Evolutionary conservation across 2,329 filamentous ascomycete species (phyloP), one percentile per base, ranked within the genome.

Genomic region (Pseudodiploospora longispora): DNA sequence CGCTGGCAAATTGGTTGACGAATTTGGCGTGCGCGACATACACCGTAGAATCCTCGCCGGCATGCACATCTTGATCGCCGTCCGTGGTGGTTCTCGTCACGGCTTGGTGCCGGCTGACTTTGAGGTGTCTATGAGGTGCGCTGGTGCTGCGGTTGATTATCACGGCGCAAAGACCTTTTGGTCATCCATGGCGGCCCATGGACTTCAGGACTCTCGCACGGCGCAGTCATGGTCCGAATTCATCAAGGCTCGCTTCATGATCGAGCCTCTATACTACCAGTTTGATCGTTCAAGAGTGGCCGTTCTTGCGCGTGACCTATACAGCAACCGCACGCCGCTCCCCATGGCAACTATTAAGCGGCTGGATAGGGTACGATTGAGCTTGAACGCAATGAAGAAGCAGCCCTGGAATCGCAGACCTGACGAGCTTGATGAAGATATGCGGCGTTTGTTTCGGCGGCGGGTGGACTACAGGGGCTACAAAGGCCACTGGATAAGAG

Each of bases 231-330:
- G 69, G 57, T 49, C 54, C 36, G 75, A 76, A 48, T 76, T 69
- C 49, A 52, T 74, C 49, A 68, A 66, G 47, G 66, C 71, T 4
- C 66, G 71, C 1, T 77, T 70, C 52, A 52, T 74, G 38, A 65
- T 66, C 0, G 65, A 74, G 19, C 62, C 68, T 1, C 41, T 68
- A 0, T 76, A 75, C 54, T 65, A 67, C 30, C 67, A 73, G 40
- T 68, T 67, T 33, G 67, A 75, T 45, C 64, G 68, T 38, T 48
- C 58, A 1, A 58, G 64, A 3, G 59, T 70, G 28, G 63, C 66
- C 19, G 53, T 71, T 32, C 56, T 56, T 3, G 62, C 71, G 3
- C 64, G 71, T 27, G 59, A 70, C 40, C 47, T 67, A 10, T 61
- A 65, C 47, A 53, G 48, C 42, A 49, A 52, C n/a, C 47, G 36